Percentiles rank a stretch among this genome's conserved stretches.
Evolutionary conservation across 768 basidiomycete genomes (phyloP).

Genomic region (Auricularia cornea): DNA sequence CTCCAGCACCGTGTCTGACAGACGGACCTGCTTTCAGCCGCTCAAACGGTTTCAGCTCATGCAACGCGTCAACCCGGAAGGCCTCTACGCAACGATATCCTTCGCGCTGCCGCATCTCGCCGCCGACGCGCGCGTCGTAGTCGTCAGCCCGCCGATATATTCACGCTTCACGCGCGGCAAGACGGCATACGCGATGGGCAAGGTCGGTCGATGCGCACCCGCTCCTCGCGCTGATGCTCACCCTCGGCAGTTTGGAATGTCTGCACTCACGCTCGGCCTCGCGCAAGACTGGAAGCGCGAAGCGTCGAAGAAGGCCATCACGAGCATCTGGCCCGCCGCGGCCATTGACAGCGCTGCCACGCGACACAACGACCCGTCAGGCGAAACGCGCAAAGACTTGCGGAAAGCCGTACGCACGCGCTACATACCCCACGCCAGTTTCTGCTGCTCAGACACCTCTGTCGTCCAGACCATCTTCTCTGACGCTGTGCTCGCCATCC

Average conservation of each 20-base stretch:
- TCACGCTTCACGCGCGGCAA: neutral
- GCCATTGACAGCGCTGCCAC: neutral
- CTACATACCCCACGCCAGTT: too few species aligned
- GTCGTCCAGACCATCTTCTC: constrained; percentile 2
- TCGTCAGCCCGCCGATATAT: constrained; percentile 1
- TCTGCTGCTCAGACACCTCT: too few species aligned
- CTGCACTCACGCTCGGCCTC: neutral
- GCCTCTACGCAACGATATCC: neutral
- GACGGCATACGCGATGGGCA: neutral
- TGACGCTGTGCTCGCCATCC: neutral
- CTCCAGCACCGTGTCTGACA: neutral
- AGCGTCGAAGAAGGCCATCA: neutral
- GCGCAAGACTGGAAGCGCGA: neutral
- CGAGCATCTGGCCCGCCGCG: neutral
- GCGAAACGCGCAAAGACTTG: neutral
- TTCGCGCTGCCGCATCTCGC: neutral
- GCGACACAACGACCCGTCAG: neutral
- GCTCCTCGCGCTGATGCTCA: too few species aligned
- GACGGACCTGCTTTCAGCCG: neutral
- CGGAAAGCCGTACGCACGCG: neutral
- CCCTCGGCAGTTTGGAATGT: constrained; percentile 1
- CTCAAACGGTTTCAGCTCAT: neutral
- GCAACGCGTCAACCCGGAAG: neutral
- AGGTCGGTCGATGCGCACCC: too few species aligned
- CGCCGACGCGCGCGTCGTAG: neutral